Percentiles rank a stretch among this genome's conserved stretches.
Evolutionary conservation across 441 rosid genomes (phyloP).

Genomic region (Brassica hybrid): DNA sequence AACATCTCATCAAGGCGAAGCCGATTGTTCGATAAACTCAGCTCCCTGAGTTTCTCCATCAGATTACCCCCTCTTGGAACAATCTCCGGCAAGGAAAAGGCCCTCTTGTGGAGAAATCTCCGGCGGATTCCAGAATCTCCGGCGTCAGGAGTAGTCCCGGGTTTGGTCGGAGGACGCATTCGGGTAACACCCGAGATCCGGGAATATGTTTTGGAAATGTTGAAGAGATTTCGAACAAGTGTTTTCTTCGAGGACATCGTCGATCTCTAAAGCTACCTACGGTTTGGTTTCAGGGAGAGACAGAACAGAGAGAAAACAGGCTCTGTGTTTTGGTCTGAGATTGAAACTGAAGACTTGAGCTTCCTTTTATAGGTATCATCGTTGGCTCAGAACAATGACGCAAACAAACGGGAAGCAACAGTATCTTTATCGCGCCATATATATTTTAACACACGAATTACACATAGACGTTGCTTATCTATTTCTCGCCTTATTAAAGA

Average conservation of each 20-base stretch:
- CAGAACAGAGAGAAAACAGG: constrained; percentile 20
- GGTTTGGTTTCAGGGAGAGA: neutral
- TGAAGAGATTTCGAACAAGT: constrained; percentile 63
- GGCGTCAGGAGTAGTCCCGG: constrained; percentile 58
- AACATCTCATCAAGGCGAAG: constrained; percentile 60
- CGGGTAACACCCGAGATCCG: constrained; percentile 25
- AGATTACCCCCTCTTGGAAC: constrained; percentile 49
- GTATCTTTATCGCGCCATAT: constrained; percentile 2
- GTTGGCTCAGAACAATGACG: constrained; percentile 27
- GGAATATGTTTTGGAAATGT: constrained; percentile 54
- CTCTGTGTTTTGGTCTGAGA: constrained; percentile 18
- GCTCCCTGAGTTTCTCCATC: constrained; percentile 55
- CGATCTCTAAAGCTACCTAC: constrained; percentile 8
- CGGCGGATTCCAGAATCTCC: constrained; percentile 67
- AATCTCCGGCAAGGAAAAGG: constrained; percentile 48
- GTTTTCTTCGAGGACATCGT: constrained; percentile 71
- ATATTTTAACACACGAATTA: constrained; percentile 23
- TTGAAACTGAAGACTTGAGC: constrained; percentile 14
- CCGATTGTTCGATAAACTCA: constrained; percentile 58
- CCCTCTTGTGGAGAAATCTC: constrained; percentile 65
- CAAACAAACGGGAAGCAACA: constrained; percentile 35
- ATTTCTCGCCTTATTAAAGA: constrained; percentile 1
- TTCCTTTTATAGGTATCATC: constrained; percentile 34
- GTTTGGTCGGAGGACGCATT: constrained; percentile 42
- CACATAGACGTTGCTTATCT: constrained; percentile 13